Conservation (phyloP, 2,329 filamentous ascomycete genomes). For the Dothistroma pini region DNA sequence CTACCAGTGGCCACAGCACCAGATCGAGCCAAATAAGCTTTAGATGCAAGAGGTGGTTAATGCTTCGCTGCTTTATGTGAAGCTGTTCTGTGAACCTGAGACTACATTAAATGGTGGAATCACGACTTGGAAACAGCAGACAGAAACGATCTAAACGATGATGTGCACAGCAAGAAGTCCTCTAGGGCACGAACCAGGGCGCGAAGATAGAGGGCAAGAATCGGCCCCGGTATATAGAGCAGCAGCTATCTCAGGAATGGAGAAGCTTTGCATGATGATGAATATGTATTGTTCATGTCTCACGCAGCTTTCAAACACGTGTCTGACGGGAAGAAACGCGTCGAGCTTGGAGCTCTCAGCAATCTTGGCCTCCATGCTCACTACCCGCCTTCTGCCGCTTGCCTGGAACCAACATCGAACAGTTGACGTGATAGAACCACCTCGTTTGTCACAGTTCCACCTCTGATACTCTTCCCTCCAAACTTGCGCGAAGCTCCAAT, state of each 20-base stretch:
- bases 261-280: background rate
- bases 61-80: background rate
- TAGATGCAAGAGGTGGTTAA: conserved; percentile 37
- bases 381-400: background rate
- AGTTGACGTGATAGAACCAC: background rate
- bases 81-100: background rate
- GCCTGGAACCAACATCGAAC: background rate
- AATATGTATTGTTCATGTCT: background rate
- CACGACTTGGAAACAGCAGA: conserved; percentile 6
- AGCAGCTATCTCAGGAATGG: background rate
- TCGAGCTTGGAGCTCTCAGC: background rate
- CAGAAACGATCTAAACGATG: conserved; percentile 8
- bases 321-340: background rate
- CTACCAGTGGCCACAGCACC: conserved; percentile 84
- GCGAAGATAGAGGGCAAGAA: background rate
- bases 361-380: background rate
- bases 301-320: background rate
- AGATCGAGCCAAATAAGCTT: conserved; percentile 74
- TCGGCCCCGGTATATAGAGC: conserved; percentile 9
- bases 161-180: background rate
- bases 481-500: background rate
- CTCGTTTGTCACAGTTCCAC: background rate
- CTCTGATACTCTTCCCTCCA: background rate
- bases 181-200: background rate
- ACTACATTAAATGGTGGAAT: background rate